Evolutionary conservation across 1,284 basidiomycete species (phyloP).

Genomic region (Ceratobasidium sp.): DNA sequence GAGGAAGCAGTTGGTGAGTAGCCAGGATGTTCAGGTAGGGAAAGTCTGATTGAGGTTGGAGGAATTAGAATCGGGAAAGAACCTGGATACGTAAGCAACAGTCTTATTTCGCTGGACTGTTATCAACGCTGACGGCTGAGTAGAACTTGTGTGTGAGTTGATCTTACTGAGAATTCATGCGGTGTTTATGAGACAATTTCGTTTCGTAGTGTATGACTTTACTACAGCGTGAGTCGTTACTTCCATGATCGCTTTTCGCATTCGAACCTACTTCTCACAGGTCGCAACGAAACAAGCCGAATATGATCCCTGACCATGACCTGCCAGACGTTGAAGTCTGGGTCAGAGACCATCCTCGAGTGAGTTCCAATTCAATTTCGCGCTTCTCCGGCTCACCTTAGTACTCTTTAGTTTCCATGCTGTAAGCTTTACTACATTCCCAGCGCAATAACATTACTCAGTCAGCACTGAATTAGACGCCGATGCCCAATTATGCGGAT

Average conservation of each 20-base stretch:
- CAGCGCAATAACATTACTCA: not conserved
- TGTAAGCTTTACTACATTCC: not conserved
- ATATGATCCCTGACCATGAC: slow-evolving; percentile 35
- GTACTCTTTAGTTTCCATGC: slow-evolving; percentile 23
- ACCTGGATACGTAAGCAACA: slow-evolving; percentile 49
- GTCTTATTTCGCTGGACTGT: not conserved
- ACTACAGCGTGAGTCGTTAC: slow-evolving; percentile 40
- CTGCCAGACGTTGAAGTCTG: slow-evolving; percentile 28
- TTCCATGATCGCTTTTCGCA: too few species aligned
- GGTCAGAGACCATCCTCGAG: slow-evolving; percentile 28
- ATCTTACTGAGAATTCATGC: not conserved
- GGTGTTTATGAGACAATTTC: not conserved
- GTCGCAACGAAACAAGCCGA: slow-evolving; percentile 39
- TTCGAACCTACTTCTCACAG: too few species aligned
- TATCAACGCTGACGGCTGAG: not conserved
- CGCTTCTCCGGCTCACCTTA: not conserved
- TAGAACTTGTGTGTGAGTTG: slow-evolving; percentile 41
- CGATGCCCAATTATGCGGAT: slow-evolving; percentile 25
- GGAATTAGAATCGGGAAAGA: slow-evolving; percentile 46
- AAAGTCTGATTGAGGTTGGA: not conserved
- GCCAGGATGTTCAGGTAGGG: not conserved
- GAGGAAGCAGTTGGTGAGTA: slow-evolving; percentile 47
- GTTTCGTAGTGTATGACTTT: slow-evolving; percentile 32
- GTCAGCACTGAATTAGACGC: not conserved
- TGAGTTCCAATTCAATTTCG: not conserved